Percentiles rank a stretch among this genome's conserved stretches.
Conservation (phyloP, 805 yeast species). For the Wickerhamomyces kurtzmanii region DNA sequence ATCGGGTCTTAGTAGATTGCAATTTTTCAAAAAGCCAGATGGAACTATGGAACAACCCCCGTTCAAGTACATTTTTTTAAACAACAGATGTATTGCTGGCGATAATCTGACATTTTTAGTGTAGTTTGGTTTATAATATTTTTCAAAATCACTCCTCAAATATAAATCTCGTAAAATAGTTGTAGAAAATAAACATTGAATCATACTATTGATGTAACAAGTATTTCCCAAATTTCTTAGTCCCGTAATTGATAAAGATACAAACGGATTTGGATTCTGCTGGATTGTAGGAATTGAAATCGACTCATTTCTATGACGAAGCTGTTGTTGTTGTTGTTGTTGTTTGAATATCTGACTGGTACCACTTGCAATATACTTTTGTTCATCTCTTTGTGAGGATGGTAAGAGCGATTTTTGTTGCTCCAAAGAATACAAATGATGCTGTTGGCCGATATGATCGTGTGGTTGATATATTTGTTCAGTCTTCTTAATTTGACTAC, state of each 20-base stretch:
- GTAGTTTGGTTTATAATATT: conserved; percentile 25
- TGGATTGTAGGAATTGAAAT: conserved; percentile 25
- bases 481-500: too few relatives aligned
- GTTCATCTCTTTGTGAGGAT: too few relatives aligned
- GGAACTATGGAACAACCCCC: conserved; percentile 61
- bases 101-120: conserved; percentile 23
- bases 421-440: too few relatives aligned
- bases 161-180: conserved; percentile 39
- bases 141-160: conserved; percentile 30
- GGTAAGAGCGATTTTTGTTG: too few relatives aligned
- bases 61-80: conserved; percentile 45
- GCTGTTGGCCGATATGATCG: too few relatives aligned
- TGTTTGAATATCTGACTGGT: too few relatives aligned
- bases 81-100: conserved; percentile 41
- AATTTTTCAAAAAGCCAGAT: conserved; percentile 44
- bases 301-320: conserved; percentile 2
- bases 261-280: conserved; percentile 24
- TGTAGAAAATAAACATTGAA: conserved; percentile 59
- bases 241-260: conserved; percentile 45
- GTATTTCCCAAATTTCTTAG: conserved; percentile 62
- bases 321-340: conserved; percentile 1
- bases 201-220: conserved; percentile 66
- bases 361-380: too few relatives aligned
- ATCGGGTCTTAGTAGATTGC: conserved; percentile 51
- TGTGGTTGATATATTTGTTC: too few relatives aligned